A percentile compares a stretch with the other conserved stretches of the same genome.
Conservation (phyloP, 75 land plant genomes). For the Picea sitchensis region DNA sequence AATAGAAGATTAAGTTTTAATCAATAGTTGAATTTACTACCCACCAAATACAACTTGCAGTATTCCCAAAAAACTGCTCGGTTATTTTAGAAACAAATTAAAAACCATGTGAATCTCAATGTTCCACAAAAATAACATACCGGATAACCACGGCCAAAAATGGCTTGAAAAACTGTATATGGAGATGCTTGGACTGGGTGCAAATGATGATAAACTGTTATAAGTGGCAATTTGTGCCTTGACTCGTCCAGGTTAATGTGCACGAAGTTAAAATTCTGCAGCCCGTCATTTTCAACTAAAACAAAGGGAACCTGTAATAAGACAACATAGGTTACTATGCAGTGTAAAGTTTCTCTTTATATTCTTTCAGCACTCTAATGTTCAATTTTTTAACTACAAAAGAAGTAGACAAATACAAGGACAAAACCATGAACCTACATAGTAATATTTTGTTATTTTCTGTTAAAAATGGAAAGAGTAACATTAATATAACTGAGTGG, state of each 20-base stretch:
- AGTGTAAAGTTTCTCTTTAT: not conserved
- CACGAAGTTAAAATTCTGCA: slow-evolving; percentile 35
- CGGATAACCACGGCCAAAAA: slow-evolving; percentile 79
- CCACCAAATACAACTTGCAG: not conserved
- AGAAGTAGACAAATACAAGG: not conserved
- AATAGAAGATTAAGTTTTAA: not conserved
- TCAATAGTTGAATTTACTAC: not conserved
- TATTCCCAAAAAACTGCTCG: not conserved
- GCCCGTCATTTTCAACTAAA: slow-evolving; percentile 42
- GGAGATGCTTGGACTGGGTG: slow-evolving; percentile 69
- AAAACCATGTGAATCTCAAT: not conserved
- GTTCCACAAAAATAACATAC: slow-evolving; percentile 33
- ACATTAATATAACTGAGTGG: not conserved
- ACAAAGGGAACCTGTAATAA: slow-evolving; percentile 80
- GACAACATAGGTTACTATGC: not conserved
- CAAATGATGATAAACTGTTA: slow-evolving; percentile 73
- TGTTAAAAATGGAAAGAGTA: not conserved
- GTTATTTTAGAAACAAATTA: not conserved
- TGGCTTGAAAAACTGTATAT: slow-evolving; percentile 71
- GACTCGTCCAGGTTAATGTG: slow-evolving; percentile 69
- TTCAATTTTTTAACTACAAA: not conserved
- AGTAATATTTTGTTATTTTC: not conserved
- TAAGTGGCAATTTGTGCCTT: slow-evolving; percentile 69
- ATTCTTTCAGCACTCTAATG: not conserved
- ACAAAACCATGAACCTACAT: not conserved